Base-by-base conservation (phyloP, 345 rosid species). In the Carallia brachiata region DNA sequence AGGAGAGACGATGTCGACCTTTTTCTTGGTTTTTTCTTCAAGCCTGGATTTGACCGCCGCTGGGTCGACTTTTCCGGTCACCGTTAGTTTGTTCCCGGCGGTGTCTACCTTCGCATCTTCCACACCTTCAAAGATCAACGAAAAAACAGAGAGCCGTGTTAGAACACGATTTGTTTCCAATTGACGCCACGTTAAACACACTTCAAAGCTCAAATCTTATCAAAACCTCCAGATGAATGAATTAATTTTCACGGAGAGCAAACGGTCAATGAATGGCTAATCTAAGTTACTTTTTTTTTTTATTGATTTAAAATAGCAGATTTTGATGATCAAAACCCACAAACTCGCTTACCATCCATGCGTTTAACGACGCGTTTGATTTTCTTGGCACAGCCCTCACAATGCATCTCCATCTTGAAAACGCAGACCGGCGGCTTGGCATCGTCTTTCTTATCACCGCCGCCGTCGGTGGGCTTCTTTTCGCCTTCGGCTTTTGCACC, bases 321-420 rank as follows among this genome's bases (percentile, higher is more conserved):
- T 8, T 9, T 23, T 23, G 23, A 23, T 9, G 59, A 23, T 23
- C 31, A 23, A 44, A 13, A 44, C 16, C 50, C 50, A 44, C 50
- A 44, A 44, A 10, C 50, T 44, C 16, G 50, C 56, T 55, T 54
- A 77, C 81, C 81, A n/a, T 68, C 81, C 37, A 77, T 63, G 54
- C 32, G 71, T 13, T 60, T 77, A 2, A 77, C 77, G 5, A 66
- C 74, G 58, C 66, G 73, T 53, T 44, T 65, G 36, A 77, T 39
- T 65, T 77, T 77, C 85, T 87, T 90, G 32, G 96, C 97, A 53
- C 99, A 95, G 18, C 96, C 97, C 64, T 91, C 93, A 39, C 99
- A 95, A 84, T 90, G 97, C 84, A 95, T 77, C 63, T 90, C 91
- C 68, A 77, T 70, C 83, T 87, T 91, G 85, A 86, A 71, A 32